These are phyloP conservation scores for Diatrype stigma DNA, from an alignment of 2,329 filamentous ascomycete species.

Conservation along the genomic window DNA sequence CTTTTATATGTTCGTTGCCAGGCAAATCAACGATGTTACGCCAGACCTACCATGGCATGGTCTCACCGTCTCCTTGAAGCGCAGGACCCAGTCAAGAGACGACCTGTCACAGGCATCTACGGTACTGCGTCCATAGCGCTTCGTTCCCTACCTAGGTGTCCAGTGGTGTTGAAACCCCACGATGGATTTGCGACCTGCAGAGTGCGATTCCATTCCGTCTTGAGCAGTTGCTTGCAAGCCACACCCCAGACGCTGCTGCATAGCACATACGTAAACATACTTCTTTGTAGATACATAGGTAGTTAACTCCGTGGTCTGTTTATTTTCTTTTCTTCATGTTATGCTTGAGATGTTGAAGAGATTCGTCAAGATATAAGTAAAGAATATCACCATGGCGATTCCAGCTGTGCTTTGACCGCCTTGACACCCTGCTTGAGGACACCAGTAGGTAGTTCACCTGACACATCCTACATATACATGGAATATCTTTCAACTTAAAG, in stretches of 20 bases:
- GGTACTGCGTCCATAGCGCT: background rate
- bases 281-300: no score
- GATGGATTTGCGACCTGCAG: background rate
- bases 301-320: background rate
- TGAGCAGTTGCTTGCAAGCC: background rate
- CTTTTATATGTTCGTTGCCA: background rate
- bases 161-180: background rate
- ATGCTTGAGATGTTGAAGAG: background rate
- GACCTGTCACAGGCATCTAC: background rate
- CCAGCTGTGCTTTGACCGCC: background rate
- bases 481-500: background rate
- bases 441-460: background rate
- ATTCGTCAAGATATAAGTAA: background rate
- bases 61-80: background rate
- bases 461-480: background rate
- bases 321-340: background rate
- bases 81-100: background rate
- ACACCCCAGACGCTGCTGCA: background rate
- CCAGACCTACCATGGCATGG: background rate
- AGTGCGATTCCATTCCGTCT: constrained; percentile 1
- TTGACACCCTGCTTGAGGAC: background rate
- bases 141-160: background rate
- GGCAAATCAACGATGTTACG: background rate
- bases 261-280: background rate
- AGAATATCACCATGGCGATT: background rate